Evolutionary conservation across 345 rosid genomes (phyloP).

Genomic region (Linum tenue): DNA sequence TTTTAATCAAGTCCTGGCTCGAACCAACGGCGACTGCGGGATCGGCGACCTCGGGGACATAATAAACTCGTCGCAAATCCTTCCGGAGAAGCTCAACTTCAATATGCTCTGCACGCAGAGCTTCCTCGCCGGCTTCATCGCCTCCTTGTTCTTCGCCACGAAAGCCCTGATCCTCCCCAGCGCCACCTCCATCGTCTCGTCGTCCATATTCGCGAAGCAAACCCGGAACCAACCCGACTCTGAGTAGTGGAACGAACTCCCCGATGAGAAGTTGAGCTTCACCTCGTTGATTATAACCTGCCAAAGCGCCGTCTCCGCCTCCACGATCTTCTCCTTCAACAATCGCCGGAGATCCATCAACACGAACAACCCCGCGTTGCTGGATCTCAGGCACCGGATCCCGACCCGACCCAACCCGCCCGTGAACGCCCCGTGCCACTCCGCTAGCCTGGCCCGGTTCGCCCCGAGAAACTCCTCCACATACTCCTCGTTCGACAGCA

Average conservation of each 20-base stretch:
- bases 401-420: constrained; percentile 41
- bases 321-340: constrained; percentile 40
- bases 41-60: constrained; percentile 70
- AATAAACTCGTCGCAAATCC: constrained; percentile 45
- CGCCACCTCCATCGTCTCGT: constrained; percentile 61
- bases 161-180: constrained; percentile 51
- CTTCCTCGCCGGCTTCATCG: constrained; percentile 36
- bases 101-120: constrained; percentile 53
- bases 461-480: constrained; percentile 41
- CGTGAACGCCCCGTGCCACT: constrained; percentile 45
- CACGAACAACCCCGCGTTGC: constrained; percentile 61
- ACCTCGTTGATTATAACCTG: constrained; percentile 57
- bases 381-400: constrained; percentile 44
- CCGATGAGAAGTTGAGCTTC: constrained; percentile 83
- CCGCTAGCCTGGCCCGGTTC: constrained; percentile 43
- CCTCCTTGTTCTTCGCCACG: constrained; percentile 36
- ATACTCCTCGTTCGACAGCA: constrained; percentile 72
- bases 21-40: constrained; percentile 67
- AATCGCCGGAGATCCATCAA: constrained; percentile 79
- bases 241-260: constrained; percentile 67
- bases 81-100: constrained; percentile 45
- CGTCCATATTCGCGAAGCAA: constrained; percentile 89
- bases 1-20: constrained; percentile 35
- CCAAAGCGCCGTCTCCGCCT: constrained; percentile 62
- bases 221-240: constrained; percentile 94